A percentile compares a stretch with the other conserved stretches of the same genome.
These are phyloP conservation scores for Scheffersomyces coipomensis DNA, from an alignment of 805 yeast genomes.

Conservation along the genomic window DNA sequence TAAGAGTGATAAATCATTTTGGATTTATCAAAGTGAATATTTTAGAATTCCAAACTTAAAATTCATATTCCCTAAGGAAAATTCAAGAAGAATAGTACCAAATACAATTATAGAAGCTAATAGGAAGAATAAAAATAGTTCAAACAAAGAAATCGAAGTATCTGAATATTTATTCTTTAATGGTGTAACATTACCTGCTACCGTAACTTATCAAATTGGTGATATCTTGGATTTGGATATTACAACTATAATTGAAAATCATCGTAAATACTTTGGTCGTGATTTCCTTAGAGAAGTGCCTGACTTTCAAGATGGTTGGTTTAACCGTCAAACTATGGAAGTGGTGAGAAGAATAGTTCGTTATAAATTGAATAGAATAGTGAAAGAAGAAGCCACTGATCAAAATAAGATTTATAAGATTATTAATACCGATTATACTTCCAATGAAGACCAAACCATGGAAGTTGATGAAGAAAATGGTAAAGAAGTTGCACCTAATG, in stretches of 20 bases:
- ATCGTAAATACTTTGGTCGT: slow-evolving; percentile 27
- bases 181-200: slow-evolving; percentile 66
- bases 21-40: slow-evolving; percentile 79
- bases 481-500: slow-evolving; percentile 18
- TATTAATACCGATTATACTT: slow-evolving; percentile 32
- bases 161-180: slow-evolving; percentile 56
- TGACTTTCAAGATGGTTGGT: slow-evolving; percentile 81
- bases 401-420: slow-evolving; percentile 42
- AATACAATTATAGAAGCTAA: slow-evolving; percentile 16
- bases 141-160: slow-evolving; percentile 15
- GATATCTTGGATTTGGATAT: slow-evolving; percentile 72
- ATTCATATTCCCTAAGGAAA: slow-evolving; percentile 3
- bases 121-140: slow-evolving; percentile 3
- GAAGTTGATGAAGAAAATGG: slow-evolving; percentile 12
- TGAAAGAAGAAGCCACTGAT: slow-evolving; percentile 49
- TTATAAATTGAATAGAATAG: slow-evolving; percentile 65
- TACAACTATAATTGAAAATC: slow-evolving; percentile 34
- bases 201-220: slow-evolving; percentile 75
- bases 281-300: slow-evolving; percentile 29
- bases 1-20: slow-evolving; percentile 47
- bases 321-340: slow-evolving; percentile 55
- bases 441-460: slow-evolving; percentile 16
- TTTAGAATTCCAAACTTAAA: slow-evolving; percentile 52
- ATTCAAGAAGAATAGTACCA: slow-evolving; percentile 20
- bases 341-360: slow-evolving; percentile 68